These are phyloP conservation scores for Candida ovalis DNA, from an alignment of 805 yeast species.

Conservation along the genomic window DNA sequence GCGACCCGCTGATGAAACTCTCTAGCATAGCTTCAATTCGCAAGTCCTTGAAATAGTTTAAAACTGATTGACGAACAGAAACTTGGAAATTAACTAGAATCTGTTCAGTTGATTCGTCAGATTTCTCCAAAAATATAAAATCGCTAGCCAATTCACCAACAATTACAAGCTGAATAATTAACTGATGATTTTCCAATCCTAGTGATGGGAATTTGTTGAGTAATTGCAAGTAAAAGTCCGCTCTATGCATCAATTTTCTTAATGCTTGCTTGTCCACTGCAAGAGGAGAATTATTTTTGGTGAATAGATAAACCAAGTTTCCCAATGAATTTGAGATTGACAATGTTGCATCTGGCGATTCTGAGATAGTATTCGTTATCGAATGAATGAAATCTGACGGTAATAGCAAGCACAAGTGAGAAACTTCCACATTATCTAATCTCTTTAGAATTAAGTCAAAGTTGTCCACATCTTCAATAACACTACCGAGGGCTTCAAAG, in stretches of 20 bases:
- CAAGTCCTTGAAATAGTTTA: neutral
- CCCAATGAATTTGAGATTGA: constrained; percentile 24
- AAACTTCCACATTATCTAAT: constrained; percentile 3
- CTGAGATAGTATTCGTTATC: constrained; percentile 1
- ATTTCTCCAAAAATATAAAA: constrained; percentile 29
- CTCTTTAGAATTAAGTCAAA: constrained; percentile 1
- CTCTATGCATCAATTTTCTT: constrained; percentile 2
- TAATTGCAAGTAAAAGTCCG: constrained; percentile 4
- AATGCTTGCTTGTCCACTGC: constrained; percentile 1
- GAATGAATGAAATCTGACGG: constrained; percentile 6
- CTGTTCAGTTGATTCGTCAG: constrained; percentile 6
- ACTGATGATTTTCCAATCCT: neutral
- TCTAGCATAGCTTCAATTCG: neutral
- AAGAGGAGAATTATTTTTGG: neutral
- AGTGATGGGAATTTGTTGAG: constrained; percentile 1
- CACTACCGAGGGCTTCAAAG: constrained; percentile 8
- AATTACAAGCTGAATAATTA: constrained; percentile 25
- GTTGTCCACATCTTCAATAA: constrained; percentile 1
- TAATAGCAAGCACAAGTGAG: constrained; percentile 1
- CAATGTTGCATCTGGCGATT: constrained; percentile 12
- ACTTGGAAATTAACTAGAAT: constrained; percentile 10
- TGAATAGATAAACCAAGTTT: constrained; percentile 15
- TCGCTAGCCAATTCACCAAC: constrained; percentile 37
- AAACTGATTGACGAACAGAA: neutral
- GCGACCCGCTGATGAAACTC: neutral